Evolutionary conservation across 2,329 filamentous ascomycete species (phyloP), one percentile per base, ranked within the genome.

Genomic region (Clarireedia paspali): DNA sequence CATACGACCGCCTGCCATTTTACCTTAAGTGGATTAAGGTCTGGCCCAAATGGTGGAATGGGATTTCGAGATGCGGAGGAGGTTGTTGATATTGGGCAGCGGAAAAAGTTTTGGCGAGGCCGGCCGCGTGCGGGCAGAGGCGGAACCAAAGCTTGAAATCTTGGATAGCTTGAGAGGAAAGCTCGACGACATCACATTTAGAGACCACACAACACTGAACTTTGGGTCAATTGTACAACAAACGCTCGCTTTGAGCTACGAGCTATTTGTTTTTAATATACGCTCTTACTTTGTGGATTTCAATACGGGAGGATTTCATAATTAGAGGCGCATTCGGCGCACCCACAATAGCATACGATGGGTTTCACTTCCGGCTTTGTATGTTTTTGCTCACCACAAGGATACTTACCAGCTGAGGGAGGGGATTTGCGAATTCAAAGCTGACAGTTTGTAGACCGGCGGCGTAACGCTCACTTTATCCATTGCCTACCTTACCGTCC

Each of bases 1-100:
- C 72, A 89, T 81, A 63, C 83, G 79, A 63, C 89, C 90, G 67
- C 91, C 91, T 62, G 90, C 91, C 91, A 96, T 96, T 62, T 60
- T 73, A 60, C n/a, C 24, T 17, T n/a, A 5, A 15, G 14, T 5
- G 10, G 14, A 30, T 48, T 27, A 17, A 17, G 46, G 47, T 14
- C 9, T 23, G 9, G 36, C 23, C 23, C 10, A 38, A 36, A 7
- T 42, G 47, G n/a, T 49, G 34, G 27, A 20, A 20, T 47, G 34
- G 20, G 39, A 23, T 44, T 34, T 34, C 30, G 10, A 34, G 23
- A 34, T 34, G 39, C 12, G 34, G 34, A 36, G 50, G 30, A 6
- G 42, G 24, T 12, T 23, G 26, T 40, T 23, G 30, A 55, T 47
- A 15, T 23, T 48, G 20, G 47, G 49, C 47, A 27, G 40, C 40